Conservation (phyloP, 2,329 filamentous ascomycete species). For the Penicillium psychrosexuale region DNA sequence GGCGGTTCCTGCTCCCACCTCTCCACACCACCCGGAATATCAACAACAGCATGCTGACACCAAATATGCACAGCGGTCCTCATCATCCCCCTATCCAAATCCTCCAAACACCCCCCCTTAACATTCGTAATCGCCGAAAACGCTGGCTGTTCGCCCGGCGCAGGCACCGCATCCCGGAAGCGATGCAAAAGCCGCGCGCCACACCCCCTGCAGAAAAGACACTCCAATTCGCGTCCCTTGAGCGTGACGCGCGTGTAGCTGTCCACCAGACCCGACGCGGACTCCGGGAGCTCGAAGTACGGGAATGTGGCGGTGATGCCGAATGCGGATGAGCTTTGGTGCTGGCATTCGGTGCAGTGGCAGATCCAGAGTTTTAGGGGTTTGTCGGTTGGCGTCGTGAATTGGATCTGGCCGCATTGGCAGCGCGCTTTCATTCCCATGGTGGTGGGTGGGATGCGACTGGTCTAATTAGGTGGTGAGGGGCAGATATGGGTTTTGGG, state of each 20-base stretch:
- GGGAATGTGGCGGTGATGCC: conserved; percentile 69
- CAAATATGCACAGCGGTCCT: conserved; percentile 62
- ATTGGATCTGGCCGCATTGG: conserved; percentile 62
- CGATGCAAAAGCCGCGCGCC: conserved; percentile 64
- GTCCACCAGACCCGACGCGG: conserved; percentile 17
- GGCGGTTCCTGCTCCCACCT: conserved; percentile 52
- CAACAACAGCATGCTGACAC: conserved; percentile 65
- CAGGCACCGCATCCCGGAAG: conserved; percentile 27
- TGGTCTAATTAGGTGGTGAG: background rate
- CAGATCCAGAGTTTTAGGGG: conserved; percentile 68
- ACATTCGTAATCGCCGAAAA: conserved; percentile 53
- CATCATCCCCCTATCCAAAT: conserved; percentile 60
- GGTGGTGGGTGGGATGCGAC: background rate
- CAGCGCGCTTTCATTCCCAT: conserved; percentile 57
- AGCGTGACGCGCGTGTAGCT: conserved; percentile 54
- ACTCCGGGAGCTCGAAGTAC: conserved; percentile 55
- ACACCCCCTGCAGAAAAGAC: conserved; percentile 65
- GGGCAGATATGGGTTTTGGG: background rate
- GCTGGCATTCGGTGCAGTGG: conserved; percentile 65
- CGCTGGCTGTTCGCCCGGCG: conserved; percentile 52
- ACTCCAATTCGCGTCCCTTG: conserved; percentile 58
- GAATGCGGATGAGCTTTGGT: conserved; percentile 65
- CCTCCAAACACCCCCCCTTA: conserved; percentile 65
- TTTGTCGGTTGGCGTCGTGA: conserved; percentile 58
- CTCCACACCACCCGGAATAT: conserved; percentile 64